Evolutionary conservation across 1,284 basidiomycete genomes (phyloP), one percentile per base, ranked within the genome.

Genomic region (Cryptococcus sp.): DNA sequence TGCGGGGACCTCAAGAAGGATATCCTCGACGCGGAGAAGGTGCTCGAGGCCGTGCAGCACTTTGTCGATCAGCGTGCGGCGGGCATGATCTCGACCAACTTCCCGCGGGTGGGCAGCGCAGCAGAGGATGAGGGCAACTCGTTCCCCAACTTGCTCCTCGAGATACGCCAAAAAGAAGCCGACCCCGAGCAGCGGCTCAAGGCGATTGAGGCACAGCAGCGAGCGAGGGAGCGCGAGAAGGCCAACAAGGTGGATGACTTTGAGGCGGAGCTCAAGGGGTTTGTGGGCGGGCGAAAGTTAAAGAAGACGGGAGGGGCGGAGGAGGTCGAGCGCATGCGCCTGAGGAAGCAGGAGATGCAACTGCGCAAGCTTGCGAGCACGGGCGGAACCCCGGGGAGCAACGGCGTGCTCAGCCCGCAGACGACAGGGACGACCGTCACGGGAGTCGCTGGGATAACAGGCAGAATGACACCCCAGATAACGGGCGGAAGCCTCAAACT

Each of bases 271-370:
- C 71, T 97, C 59, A 78, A 79, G 33, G 89, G 87, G 3, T 96
- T 95, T 75, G 91, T 96, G 46, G 81, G 79, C 1, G 84, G 85
- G 53, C 88, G 88, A 79, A 92, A 87, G 78, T 77, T 97, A 72
- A 89, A 86, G 80, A 88, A 91, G 88, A 97, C 92, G 20, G 93
- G 93, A 46, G 93, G 93, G 6, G 87, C 91, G 21, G 92, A 95
- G 73, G 93, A 96, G 79, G 83, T 81, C 15, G 93, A 96, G 77
- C 80, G 93, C 46, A 82, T 92, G 64, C 80, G 92, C 62, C 87
- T 91, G 80, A 84, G 84, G 71, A 81, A 85, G 71, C 90, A 88
- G 69, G 92, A 94, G 52, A 78, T 85, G 77, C 86, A 88, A 20
- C 77, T 97, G 58, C 90, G 87, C 78, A 87, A 87, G 35, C 94